Conservation (phyloP, 2,329 filamentous ascomycete species). For the Clarireedia hainanense region DNA sequence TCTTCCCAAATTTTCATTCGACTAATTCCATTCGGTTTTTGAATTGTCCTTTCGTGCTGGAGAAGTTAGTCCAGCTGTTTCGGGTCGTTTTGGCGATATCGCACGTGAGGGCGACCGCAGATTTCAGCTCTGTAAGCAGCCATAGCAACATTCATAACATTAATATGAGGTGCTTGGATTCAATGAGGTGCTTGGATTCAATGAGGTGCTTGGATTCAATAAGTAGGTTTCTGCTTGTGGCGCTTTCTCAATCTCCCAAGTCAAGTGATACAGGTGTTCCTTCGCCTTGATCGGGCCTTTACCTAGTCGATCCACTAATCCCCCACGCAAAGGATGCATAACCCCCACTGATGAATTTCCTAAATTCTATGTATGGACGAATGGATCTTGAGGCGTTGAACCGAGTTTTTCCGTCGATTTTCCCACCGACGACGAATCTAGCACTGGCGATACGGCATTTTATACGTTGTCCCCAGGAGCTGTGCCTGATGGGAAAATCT, state of each 20-base stretch:
- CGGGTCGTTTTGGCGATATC: too few relatives aligned
- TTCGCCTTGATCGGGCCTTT: neutral
- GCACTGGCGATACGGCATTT: too few relatives aligned
- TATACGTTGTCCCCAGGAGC: too few relatives aligned
- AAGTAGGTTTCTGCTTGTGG: neutral
- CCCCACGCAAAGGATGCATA: neutral
- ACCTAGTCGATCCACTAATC: neutral
- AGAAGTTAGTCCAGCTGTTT: too few relatives aligned
- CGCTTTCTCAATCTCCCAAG: neutral
- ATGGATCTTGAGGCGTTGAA: neutral
- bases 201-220: slow-evolving; percentile 2
- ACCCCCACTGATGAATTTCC: neutral
- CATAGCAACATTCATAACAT: neutral
- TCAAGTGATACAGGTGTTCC: neutral
- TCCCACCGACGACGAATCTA: too few relatives aligned
- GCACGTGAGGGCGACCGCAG: neutral
- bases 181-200: slow-evolving; percentile 3
- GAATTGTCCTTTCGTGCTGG: too few relatives aligned
- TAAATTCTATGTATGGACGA: neutral
- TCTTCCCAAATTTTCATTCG: too few relatives aligned
- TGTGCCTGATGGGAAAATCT: neutral
- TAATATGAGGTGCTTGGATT: neutral
- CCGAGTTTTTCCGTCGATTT: neutral
- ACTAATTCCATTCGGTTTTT: too few relatives aligned
- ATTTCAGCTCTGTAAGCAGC: neutral